These are phyloP conservation scores for Chaetomium globosum DNA, from an alignment of 2,329 filamentous ascomycete genomes.

Conservation along the genomic window DNA sequence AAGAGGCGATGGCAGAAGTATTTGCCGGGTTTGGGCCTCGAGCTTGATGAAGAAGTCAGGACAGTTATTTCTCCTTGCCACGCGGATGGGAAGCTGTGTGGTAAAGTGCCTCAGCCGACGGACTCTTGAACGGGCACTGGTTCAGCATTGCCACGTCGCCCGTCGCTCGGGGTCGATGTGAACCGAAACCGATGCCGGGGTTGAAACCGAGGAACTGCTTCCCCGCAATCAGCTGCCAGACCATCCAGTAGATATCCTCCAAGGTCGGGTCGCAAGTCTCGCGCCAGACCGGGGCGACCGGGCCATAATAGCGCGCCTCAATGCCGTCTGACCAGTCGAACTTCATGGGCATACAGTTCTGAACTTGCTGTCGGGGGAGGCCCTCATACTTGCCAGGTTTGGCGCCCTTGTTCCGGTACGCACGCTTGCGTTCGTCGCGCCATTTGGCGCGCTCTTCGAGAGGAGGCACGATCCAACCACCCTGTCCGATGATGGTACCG, in stretches of 20 bases:
- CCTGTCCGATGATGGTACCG: conserved; percentile 30
- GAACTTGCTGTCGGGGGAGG: conserved; percentile 8
- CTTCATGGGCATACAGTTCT: conserved; percentile 22
- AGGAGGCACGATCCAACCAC: conserved; percentile 38
- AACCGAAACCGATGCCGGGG: conserved; percentile 29
- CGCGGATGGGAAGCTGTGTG: conserved; percentile 23
- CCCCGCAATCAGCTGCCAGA: conserved; percentile 34
- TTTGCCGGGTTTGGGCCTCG: neutral
- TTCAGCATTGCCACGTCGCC: conserved; percentile 20
- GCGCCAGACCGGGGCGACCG: conserved; percentile 32
- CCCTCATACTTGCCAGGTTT: conserved; percentile 17
- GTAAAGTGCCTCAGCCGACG: conserved; percentile 27
- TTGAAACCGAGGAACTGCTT: conserved; percentile 33
- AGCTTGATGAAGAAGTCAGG: neutral
- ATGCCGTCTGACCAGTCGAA: conserved; percentile 24
- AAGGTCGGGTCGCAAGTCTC: conserved; percentile 34
- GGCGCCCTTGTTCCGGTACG: conserved; percentile 24
- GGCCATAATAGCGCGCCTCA: conserved; percentile 28
- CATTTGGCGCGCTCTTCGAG: conserved; percentile 31
- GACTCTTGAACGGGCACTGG: conserved; percentile 30
- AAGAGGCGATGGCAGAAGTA: neutral
- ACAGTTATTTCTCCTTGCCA: conserved; percentile 2
- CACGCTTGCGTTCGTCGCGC: conserved; percentile 17
- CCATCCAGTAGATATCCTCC: conserved; percentile 39
- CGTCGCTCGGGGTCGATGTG: conserved; percentile 1